These are phyloP conservation scores for Maudiozyma pseudohumilis DNA, from an alignment of 805 yeast genomes.

Conservation along the genomic window DNA sequence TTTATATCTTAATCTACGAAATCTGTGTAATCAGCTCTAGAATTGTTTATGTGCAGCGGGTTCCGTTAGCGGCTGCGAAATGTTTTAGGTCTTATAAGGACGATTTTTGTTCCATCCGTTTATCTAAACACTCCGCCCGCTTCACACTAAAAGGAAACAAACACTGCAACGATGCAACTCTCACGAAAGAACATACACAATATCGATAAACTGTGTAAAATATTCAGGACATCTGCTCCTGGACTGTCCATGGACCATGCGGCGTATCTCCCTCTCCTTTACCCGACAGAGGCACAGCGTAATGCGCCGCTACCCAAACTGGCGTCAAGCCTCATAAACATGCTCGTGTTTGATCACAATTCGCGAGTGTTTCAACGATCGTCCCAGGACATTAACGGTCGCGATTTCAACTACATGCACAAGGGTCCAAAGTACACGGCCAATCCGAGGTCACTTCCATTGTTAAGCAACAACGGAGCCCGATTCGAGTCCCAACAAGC, in stretches of 20 bases:
- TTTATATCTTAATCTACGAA: no score
- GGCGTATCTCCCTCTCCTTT: not conserved
- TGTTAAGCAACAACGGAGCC: not conserved
- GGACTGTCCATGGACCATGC: not conserved
- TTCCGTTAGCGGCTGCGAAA: no score
- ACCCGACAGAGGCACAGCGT: not conserved
- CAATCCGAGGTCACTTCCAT: not conserved
- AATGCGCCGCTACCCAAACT: not conserved
- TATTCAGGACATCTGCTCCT: not conserved
- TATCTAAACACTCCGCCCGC: no score
- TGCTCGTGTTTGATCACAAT: conserved; percentile 7
- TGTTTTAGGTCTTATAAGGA: no score
- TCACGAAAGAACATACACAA: not conserved
- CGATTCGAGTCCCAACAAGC: not conserved
- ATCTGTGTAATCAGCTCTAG: no score
- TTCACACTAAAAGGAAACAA: no score
- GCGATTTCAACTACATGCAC: conserved; percentile 15
- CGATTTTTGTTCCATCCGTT: no score
- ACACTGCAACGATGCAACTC: no score
- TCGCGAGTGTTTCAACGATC: conserved; percentile 13
- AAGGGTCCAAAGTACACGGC: not conserved
- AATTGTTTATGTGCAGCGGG: no score
- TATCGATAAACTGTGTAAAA: not conserved
- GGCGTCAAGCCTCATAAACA: not conserved
- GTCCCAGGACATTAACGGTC: conserved; percentile 10